Evolutionary conservation across 2,329 filamentous ascomycete species (phyloP), one percentile per base, ranked within the genome.

Genomic region (Paraconiothyrium sp.): DNA sequence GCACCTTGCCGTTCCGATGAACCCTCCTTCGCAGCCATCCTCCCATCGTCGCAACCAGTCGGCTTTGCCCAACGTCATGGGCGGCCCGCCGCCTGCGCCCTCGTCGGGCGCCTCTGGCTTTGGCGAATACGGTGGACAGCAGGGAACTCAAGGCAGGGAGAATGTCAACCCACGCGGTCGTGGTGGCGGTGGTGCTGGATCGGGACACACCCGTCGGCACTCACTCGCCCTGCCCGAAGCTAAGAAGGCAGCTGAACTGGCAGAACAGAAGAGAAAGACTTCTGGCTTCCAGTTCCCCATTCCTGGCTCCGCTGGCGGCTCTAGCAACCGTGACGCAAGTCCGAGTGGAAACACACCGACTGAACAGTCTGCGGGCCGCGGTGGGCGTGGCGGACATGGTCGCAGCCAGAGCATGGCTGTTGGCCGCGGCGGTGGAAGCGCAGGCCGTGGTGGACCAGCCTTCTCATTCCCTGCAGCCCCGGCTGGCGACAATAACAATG

Each of bases 1-100:
- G 69, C 84, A 88, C 70, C 81, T 90, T 76, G 91, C 89, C 67
- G 85, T 92, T 39, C 86, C 88, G 59, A 89, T 94, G 88, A 91
- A 89, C 72, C 84, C 91, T 65, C 90, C 92, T 47, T 89, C 87
- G 65, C 93, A 95, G 78, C 90, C 92, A 67, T 84, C 90, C 71
- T 90, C 93, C 80, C 95, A 99, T 86, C 93, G 95, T 80, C 93
- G 95, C 84, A 98, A 98, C 85, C 94, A 97, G 82, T 98, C 95
- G 78, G 94, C 94, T 76, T 86, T 98, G 69, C 94, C 95, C 54
- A 95, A 93, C 73, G 93, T 97, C 64, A 92, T 97, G 88, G 93
- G 92, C 27, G 54, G 54, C 7, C 91, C 94, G 62, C 93, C 93
- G 20, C 94, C 95, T 60, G 95, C 95, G 64, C 97, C 95, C 20